Percentiles rank a stretch among this genome's conserved stretches.
Conservation (phyloP, 441 rosid species). For the Lepidium campestre region DNA sequence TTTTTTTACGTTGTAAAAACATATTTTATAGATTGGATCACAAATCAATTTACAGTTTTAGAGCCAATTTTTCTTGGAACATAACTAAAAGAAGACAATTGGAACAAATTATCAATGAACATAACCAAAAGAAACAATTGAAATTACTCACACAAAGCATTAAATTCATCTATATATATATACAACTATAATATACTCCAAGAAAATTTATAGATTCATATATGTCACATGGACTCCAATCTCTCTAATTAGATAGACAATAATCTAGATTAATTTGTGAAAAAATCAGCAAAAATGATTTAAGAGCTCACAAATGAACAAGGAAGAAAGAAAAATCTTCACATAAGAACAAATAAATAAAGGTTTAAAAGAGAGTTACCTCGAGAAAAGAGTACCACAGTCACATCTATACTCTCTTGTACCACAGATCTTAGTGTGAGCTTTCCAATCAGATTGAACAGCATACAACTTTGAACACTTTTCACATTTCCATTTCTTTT, state of each 20-base stretch:
- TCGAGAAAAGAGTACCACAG: conserved; percentile 88
- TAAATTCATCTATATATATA: neutral
- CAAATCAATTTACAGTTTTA: too few species aligned
- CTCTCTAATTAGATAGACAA: neutral
- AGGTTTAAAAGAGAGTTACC: conserved; percentile 25
- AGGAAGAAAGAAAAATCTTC: neutral
- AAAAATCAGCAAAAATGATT: neutral
- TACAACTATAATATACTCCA: neutral
- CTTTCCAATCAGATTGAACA: conserved; percentile 78
- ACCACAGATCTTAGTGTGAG: conserved; percentile 74
- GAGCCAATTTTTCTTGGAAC: neutral
- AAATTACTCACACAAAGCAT: conserved; percentile 9
- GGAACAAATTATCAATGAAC: conserved; percentile 20
- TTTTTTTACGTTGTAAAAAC: too few species aligned
- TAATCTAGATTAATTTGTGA: neutral
- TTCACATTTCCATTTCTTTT: conserved; percentile 73
- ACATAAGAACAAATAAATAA: neutral
- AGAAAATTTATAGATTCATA: neutral
- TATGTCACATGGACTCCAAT: neutral
- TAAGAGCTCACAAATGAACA: neutral
- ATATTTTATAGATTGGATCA: too few species aligned
- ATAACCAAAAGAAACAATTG: conserved; percentile 11
- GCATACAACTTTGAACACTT: conserved; percentile 72
- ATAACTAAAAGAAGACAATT: conserved; percentile 9
- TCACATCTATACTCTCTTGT: conserved; percentile 85